Conservation (phyloP, 2,329 filamentous ascomycete species). For the Trichoderma aggressivum region DNA sequence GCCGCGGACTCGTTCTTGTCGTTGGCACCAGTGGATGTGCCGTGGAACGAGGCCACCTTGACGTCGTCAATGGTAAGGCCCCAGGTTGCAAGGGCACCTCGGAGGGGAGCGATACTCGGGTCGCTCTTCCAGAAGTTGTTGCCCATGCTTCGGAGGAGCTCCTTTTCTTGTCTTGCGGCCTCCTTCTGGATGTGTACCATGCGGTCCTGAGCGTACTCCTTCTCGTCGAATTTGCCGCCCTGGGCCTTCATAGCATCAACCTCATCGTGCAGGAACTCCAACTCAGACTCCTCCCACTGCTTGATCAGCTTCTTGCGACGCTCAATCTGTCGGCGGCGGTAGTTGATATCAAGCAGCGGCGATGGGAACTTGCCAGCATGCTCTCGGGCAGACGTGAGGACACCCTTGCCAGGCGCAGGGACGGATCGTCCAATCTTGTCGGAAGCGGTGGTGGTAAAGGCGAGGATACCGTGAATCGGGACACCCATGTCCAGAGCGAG, state of each 20-base stretch:
- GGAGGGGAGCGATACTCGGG: slow-evolving; percentile 86
- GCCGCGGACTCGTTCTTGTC: slow-evolving; percentile 99
- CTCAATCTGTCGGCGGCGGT: slow-evolving; percentile 91
- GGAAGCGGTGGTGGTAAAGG: slow-evolving; percentile 89
- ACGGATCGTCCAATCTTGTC: slow-evolving; percentile 99
- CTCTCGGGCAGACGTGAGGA: slow-evolving; percentile 92
- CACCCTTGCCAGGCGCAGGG: slow-evolving; percentile 92
- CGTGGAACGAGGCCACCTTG: slow-evolving; percentile 95
- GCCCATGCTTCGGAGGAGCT: slow-evolving; percentile 85
- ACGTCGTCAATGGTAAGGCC: slow-evolving; percentile 96
- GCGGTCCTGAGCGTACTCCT: slow-evolving; percentile 82
- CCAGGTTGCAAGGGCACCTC: slow-evolving; percentile 95
- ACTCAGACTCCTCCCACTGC: slow-evolving; percentile 92
- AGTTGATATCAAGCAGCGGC: slow-evolving; percentile 94
- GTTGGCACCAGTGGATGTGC: slow-evolving; percentile 96
- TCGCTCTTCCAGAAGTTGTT: slow-evolving; percentile 99
- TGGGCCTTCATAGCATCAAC: slow-evolving; percentile 85
- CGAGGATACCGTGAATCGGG: slow-evolving; percentile 92
- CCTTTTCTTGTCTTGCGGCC: slow-evolving; percentile 85
- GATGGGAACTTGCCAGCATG: slow-evolving; percentile 88
- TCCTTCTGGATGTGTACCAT: slow-evolving; percentile 81
- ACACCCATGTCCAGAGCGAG: slow-evolving; percentile 98
- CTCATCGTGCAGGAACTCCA: slow-evolving; percentile 90
- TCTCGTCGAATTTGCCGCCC: slow-evolving; percentile 69
- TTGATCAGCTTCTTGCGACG: slow-evolving; percentile 91